Evolutionary conservation across 805 yeast genomes (phyloP).

Genomic region (Tetrapisispora arboricola): DNA sequence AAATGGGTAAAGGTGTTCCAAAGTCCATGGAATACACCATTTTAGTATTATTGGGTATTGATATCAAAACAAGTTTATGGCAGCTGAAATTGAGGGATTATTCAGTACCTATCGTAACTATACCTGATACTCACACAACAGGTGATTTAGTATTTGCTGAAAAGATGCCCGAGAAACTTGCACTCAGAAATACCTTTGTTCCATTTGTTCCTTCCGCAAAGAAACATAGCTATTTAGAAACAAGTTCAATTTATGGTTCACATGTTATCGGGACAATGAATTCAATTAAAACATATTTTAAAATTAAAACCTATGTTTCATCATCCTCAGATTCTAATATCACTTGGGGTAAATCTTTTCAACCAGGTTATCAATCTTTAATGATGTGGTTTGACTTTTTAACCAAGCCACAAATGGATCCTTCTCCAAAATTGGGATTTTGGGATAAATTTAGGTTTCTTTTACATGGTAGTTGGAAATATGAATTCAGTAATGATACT

Average conservation of each 20-base stretch:
- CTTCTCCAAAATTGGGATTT: constrained; percentile 52
- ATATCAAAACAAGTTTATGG: constrained; percentile 35
- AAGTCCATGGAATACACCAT: constrained; percentile 42
- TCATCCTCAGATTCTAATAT: constrained; percentile 41
- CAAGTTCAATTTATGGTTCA: constrained; percentile 46
- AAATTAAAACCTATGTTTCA: constrained; percentile 36
- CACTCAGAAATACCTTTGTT: constrained; percentile 41
- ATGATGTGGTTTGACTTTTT: constrained; percentile 57
- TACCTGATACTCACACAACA: constrained; percentile 30
- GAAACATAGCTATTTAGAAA: constrained; percentile 22
- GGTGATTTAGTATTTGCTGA: constrained; percentile 54
- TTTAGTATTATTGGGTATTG: constrained; percentile 39
- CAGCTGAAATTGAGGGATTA: constrained; percentile 43
- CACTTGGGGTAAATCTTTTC: constrained; percentile 56
- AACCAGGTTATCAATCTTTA: constrained; percentile 48
- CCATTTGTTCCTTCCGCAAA: constrained; percentile 46
- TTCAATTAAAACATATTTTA: constrained; percentile 46
- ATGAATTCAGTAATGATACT: constrained; percentile 35
- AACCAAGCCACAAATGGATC: constrained; percentile 62
- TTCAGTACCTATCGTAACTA: constrained; percentile 46
- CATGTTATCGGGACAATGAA: constrained; percentile 53
- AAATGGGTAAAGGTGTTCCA: constrained; percentile 45
- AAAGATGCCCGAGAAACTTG: constrained; percentile 35
- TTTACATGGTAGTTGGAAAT: constrained; percentile 43
- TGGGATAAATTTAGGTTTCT: constrained; percentile 59